Conservation (phyloP, 371 early-diverging fungal genomes). For the Nosema muscidifuracis region DNA sequence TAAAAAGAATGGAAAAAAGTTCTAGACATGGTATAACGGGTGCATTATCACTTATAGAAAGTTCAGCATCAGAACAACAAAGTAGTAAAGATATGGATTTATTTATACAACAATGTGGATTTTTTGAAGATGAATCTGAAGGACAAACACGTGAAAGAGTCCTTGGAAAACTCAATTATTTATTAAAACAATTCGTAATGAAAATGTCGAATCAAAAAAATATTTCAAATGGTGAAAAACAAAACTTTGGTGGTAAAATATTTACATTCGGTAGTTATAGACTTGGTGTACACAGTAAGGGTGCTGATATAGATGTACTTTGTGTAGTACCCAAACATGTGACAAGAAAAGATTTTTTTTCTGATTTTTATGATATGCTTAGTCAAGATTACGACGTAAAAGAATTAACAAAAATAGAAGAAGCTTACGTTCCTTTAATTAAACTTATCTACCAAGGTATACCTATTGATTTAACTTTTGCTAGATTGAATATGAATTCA, state of each 20-base stretch:
- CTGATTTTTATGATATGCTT: constrained; percentile 76
- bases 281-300: constrained; percentile 89
- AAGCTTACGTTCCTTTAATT: constrained; percentile 94
- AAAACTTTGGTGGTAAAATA: constrained; percentile 84
- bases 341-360: constrained; percentile 84
- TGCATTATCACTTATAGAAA: constrained; percentile 49
- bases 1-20: constrained; percentile 28
- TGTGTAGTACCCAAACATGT: constrained; percentile 91
- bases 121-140: constrained; percentile 64
- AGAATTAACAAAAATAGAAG: constrained; percentile 72
- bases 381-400: constrained; percentile 73
- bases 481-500: constrained; percentile 69
- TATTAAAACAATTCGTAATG: constrained; percentile 59
- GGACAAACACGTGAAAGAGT: constrained; percentile 66
- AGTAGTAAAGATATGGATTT: constrained; percentile 37
- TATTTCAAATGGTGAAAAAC: constrained; percentile 71
- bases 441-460: constrained; percentile 68
- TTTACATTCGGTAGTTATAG: constrained; percentile 97
- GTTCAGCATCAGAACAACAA: constrained; percentile 23
- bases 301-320: constrained; percentile 95
- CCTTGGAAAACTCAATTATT: constrained; percentile 57
- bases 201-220: constrained; percentile 58
- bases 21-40: constrained; percentile 50
- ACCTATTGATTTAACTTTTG: constrained; percentile 90
- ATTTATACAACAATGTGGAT: constrained; percentile 52